phyloP scores from a whole-genome alignment of 2,329 filamentous ascomycete species.

The Pseudovirgaria hyperparasitica region DNA sequence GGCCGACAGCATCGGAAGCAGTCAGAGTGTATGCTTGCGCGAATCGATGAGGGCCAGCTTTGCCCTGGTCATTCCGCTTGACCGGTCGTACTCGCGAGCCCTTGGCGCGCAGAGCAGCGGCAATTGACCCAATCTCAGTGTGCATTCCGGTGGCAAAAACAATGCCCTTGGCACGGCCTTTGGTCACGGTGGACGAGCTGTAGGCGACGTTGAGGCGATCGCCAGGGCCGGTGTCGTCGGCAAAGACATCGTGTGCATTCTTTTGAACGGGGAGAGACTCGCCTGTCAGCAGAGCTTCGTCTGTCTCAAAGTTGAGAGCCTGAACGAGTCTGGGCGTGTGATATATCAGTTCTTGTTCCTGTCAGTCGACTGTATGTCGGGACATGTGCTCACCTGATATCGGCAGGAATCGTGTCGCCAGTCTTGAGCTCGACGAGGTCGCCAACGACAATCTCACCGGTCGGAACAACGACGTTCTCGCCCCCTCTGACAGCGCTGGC shows the following conservation, averaged over 20 bases:
- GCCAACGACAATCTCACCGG: conserved; percentile 50
- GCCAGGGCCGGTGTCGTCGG: conserved; percentile 45
- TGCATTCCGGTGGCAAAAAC: conserved; percentile 57
- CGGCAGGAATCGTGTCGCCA: conserved; percentile 58
- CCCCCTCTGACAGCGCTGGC: conserved; percentile 40
- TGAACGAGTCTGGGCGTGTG: conserved; percentile 35
- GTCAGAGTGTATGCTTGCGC: conserved; percentile 43
- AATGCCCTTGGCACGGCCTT: conserved; percentile 55
- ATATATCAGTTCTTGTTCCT: conserved; percentile 3
- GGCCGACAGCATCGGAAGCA: conserved; percentile 21
- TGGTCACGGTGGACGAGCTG: conserved; percentile 57
- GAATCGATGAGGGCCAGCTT: conserved; percentile 22
- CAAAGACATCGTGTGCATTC: conserved; percentile 42
- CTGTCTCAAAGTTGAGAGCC: conserved; percentile 62
- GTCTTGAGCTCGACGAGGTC: conserved; percentile 51
- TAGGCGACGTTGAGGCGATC: conserved; percentile 59
- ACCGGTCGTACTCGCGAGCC: conserved; percentile 23
- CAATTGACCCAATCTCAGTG: conserved; percentile 64
- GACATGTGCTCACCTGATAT: conserved; percentile 36
- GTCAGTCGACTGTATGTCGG: neutral
- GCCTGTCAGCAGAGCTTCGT: conserved; percentile 59
- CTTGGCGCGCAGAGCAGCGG: conserved; percentile 50
- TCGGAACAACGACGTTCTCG: conserved; percentile 37
- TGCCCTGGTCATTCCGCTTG: conserved; percentile 26
- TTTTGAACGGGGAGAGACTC: conserved; percentile 57